Conservation (phyloP, 176 grass and related monocot species). For the Leersia perrieri region DNA sequence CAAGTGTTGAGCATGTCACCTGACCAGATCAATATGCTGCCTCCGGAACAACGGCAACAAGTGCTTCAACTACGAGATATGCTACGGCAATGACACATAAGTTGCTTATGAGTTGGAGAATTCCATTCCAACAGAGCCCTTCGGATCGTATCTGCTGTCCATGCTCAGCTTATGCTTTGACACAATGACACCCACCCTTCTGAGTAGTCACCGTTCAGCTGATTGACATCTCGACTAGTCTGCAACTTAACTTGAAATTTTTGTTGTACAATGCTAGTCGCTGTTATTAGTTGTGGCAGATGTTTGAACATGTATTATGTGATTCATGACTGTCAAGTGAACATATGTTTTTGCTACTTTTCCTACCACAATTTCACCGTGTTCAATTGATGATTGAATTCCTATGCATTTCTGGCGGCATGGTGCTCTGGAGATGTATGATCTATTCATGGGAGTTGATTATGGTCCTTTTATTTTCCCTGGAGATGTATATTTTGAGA, state of each 20-base stretch:
- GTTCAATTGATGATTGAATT: neutral
- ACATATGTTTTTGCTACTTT: neutral
- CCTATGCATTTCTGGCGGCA: neutral
- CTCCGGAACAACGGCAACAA: constrained; percentile 91
- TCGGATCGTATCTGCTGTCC: neutral
- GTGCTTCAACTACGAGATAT: constrained; percentile 94
- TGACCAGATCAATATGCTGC: constrained; percentile 86
- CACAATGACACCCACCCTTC: neutral
- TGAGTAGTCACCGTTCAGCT: neutral
- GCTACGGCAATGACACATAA: constrained; percentile 43
- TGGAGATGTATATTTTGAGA: no score
- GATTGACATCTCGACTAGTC: constrained; percentile 1
- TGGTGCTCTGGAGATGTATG: neutral
- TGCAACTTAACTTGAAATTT: neutral
- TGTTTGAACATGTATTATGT: neutral
- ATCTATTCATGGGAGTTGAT: neutral
- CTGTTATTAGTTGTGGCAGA: neutral
- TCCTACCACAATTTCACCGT: neutral
- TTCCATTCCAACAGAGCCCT: neutral
- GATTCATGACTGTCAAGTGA: neutral
- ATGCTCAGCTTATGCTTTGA: neutral
- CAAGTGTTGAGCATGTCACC: constrained; percentile 84
- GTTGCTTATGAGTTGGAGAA: neutral
- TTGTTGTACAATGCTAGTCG: constrained; percentile 17
- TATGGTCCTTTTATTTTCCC: neutral